Evolutionary conservation across 2,329 filamentous ascomycete genomes (phyloP), one percentile per base, ranked within the genome.

Genomic region (Fusarium praegraminearum): DNA sequence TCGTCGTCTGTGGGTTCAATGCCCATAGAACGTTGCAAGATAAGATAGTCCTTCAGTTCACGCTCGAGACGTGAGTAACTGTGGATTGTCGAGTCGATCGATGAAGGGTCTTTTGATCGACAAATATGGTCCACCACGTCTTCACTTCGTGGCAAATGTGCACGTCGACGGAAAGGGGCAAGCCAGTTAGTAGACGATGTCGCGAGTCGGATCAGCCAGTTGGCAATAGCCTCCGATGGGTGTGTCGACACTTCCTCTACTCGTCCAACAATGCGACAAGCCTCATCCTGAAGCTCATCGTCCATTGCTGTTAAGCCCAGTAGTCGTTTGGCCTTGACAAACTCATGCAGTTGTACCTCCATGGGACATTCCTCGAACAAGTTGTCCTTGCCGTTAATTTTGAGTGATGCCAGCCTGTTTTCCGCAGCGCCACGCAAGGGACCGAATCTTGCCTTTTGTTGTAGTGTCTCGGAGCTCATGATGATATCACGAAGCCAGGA

Each of bases 401-500:
- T 83, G 35, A 88, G 79, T 6, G 78, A 80, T 2, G 82, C 80
- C 62, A 87, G 75, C 40, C 80, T 82, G 72, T 81, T 84, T 67
- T 87, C 84, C 12, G 78, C 77, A 22, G 81, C 80, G 5, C 79
- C 77, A 67, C 84, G 79, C 24, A 86, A 78, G 3, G 84, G 84
- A 50, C 82, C 80, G 62, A 87, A 82, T 49, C 81, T 81, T 15
- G 85, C 86, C 60, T 80, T 79, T 40, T 79, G 78, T 9, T 80
- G 77, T 3, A 83, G 70, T 8, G 78, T 77, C 1, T 83, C 81
- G 2, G 82, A 81, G 32, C 81, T 83, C 79, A 89, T 82, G 56
- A 90, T 78, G 11, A 90, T 76, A 72, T 90, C 88, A 65, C 86
- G 84, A 55, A 90, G 81, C 88, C 88, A 90, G 3, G 82, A 81